These are phyloP conservation scores for Boletales sp. DNA, from an alignment of 768 basidiomycete genomes.

Conservation along the genomic window DNA sequence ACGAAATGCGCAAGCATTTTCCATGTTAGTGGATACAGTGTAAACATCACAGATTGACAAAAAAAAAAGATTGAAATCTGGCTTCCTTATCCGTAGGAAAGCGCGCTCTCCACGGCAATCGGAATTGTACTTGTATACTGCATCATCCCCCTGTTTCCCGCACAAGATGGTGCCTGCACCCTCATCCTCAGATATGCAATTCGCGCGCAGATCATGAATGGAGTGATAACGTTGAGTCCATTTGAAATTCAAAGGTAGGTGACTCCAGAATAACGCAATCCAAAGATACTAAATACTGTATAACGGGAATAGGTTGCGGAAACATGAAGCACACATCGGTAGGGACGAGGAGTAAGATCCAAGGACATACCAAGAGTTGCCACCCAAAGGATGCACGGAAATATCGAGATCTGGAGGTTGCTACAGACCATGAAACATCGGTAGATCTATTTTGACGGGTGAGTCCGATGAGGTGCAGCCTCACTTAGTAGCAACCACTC, in stretches of 20 bases:
- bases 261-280: neutral
- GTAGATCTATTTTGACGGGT: constrained; percentile 24
- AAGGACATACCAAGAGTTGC: neutral
- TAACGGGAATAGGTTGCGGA: neutral
- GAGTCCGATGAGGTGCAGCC: neutral
- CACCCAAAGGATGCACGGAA: constrained; percentile 9
- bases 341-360: neutral
- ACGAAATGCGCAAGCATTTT: too few species aligned
- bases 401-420: neutral
- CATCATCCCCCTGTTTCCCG: neutral
- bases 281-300: constrained; percentile 1
- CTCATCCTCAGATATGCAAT: constrained; percentile 1
- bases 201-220: constrained; percentile 9
- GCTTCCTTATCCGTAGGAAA: constrained; percentile 4
- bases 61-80: constrained; percentile 1
- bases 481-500: neutral
- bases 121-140: neutral
- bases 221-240: constrained; percentile 5
- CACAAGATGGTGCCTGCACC: neutral
- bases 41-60: constrained; percentile 8
- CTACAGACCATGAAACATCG: constrained; percentile 33
- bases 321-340: neutral
- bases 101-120: constrained; percentile 11
- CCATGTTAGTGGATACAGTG: neutral
- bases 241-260: constrained; percentile 5